Base-by-base conservation (phyloP, 192 early-diverging fungal species). In the Ambispora gerdemannii region DNA sequence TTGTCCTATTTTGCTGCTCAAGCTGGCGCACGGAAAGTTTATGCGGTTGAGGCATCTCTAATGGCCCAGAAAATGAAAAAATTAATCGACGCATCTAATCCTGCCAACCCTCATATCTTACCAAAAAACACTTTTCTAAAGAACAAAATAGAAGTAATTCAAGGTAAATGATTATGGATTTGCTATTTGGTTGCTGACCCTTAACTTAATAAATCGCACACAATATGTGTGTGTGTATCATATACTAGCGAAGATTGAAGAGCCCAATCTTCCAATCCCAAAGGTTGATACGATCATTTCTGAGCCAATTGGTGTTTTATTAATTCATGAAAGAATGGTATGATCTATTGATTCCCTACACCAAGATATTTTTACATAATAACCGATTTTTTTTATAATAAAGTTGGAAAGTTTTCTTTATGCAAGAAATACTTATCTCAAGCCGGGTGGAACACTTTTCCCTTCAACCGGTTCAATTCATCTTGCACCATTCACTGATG, bases 251-350 rank as follows among this genome's bases (percentile, higher is more conserved):
- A 97, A 97, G 79, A 91, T 97, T 63, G 97, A 99, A 76, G 90
- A 94, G 28, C 77, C 89, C 7, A 67, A 76, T 67, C 67, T 91
- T 20, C 74, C 79, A 13, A 80, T 91, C 8, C 92, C 92, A 3
- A 74, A 88, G 74, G 95, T 99, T 0, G 97, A 99, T 60, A 95
- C 92, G 3, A 91, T 99, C 43, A 89, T 99, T 63, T 94, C 92
- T 49, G 97, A 99, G 76, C 97, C 97, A 13, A 97, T 99, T 73
- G 95, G 95, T 49, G 97, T 99, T 24, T 79, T 99, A 33, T 84
- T 99, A 63, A 89, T 99, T 56, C 97, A 99, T 67, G 97, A 98
- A 76, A 87, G 97, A 34, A 98, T 98, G 97, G 82, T 91, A 69
- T 68, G 83, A 76, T 75, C 38, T 43, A 10, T 43, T 15, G 7